These are phyloP conservation scores for Hypoxylon perforatum DNA, from an alignment of 495 filamentous ascomycete genomes.

Conservation along the genomic window DNA sequence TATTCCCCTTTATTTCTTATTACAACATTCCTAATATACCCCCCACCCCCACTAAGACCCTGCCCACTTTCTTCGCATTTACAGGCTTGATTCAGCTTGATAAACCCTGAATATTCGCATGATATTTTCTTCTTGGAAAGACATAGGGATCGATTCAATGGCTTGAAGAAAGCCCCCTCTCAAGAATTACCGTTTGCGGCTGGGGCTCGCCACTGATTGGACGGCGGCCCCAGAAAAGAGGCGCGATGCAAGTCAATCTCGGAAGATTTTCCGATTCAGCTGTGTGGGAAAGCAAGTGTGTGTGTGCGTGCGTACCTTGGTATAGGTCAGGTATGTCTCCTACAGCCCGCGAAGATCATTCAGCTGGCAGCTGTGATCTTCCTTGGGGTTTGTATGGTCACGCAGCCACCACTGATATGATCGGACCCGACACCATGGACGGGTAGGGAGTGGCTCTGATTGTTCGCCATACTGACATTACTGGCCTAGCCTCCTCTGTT, in stretches of 20 bases:
- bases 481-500: conserved; percentile 7
- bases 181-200: conserved; percentile 43
- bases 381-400: conserved; percentile 23
- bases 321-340: too few species aligned
- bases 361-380: conserved; percentile 30
- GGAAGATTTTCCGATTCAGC: conserved; percentile 38
- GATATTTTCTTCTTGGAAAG: conserved; percentile 2
- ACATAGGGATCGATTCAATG: conserved; percentile 15
- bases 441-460: conserved; percentile 20
- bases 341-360: conserved; percentile 29
- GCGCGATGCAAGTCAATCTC: conserved; percentile 46
- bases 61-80: background rate
- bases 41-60: conserved; percentile 17
- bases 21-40: conserved; percentile 16
- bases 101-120: conserved; percentile 6
- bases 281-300: conserved; percentile 14
- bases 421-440: conserved; percentile 48
- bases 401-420: conserved; percentile 31
- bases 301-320: too few species aligned
- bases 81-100: conserved; percentile 5
- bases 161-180: conserved; percentile 6
- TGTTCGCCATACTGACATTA: conserved; percentile 2
- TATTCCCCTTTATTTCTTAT: too few species aligned
- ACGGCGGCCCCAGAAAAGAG: conserved; percentile 23
- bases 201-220: conserved; percentile 42